Conservation (phyloP, 768 basidiomycete species). For the Xerocomellus intermedius region DNA sequence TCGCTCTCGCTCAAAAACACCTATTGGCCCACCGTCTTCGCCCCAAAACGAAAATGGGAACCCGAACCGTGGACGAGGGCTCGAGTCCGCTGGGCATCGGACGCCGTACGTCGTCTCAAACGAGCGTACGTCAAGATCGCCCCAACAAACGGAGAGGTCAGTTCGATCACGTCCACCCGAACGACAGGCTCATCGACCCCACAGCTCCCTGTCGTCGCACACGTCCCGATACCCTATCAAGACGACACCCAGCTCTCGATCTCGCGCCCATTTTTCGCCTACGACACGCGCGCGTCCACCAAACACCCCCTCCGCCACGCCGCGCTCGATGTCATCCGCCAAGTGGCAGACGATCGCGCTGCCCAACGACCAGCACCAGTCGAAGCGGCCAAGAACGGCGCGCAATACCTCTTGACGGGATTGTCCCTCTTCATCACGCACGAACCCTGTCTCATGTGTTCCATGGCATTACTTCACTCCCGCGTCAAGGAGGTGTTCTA, state of each 20-base stretch:
- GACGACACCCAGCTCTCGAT: constrained; percentile 18
- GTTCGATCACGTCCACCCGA: constrained; percentile 9
- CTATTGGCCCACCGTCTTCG: constrained; percentile 85
- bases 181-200: background rate
- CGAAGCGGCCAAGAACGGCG: constrained; percentile 47
- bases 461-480: constrained; percentile 93
- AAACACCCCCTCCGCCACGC: constrained; percentile 85
- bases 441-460: constrained; percentile 98
- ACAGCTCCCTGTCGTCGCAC: constrained; percentile 74
- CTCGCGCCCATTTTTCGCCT: constrained; percentile 45
- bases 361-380: background rate
- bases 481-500: constrained; percentile 87
- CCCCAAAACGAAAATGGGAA: constrained; percentile 68
- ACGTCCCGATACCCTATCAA: constrained; percentile 58
- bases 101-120: constrained; percentile 58
- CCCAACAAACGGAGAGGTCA: constrained; percentile 54
- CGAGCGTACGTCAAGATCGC: constrained; percentile 47
- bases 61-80: constrained; percentile 64
- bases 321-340: constrained; percentile 69
- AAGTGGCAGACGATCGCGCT: constrained; percentile 58
- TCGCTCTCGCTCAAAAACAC: constrained; percentile 65
- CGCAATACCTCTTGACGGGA: constrained; percentile 86
- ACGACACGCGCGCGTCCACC: constrained; percentile 69
- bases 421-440: constrained; percentile 87
- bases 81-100: constrained; percentile 71